Conservation (phyloP, 2,329 filamentous ascomycete species). For the Pseudophaeomoniella oleicola region DNA sequence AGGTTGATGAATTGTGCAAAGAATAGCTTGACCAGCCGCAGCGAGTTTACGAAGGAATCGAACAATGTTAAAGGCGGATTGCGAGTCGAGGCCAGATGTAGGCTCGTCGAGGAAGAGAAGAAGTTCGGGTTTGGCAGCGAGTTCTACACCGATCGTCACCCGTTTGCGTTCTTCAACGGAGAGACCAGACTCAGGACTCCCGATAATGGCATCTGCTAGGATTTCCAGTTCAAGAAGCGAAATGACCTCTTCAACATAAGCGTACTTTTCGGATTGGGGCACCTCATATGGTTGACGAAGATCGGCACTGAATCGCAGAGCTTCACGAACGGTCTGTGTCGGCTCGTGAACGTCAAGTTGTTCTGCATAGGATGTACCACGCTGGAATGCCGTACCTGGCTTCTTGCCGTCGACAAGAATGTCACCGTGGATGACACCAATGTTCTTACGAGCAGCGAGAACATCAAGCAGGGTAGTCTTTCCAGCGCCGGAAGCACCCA, state of each 20-base stretch:
- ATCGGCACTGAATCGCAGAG: conserved; percentile 50
- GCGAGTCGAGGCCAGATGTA: conserved; percentile 42
- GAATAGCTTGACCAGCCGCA: conserved; percentile 39
- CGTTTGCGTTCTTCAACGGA: conserved; percentile 36
- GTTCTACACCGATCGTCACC: conserved; percentile 23
- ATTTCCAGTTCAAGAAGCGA: conserved; percentile 51
- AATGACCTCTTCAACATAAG: conserved; percentile 52
- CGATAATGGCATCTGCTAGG: conserved; percentile 52
- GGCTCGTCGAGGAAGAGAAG: conserved; percentile 52
- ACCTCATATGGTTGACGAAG: conserved; percentile 47
- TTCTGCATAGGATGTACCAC: conserved; percentile 50
- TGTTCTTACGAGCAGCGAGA: conserved; percentile 49
- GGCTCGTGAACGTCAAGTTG: conserved; percentile 51
- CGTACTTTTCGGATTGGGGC: conserved; percentile 45
- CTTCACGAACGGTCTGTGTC: conserved; percentile 49
- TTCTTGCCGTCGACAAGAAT: conserved; percentile 46
- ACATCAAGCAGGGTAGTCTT: conserved; percentile 79
- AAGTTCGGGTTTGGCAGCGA: conserved; percentile 31
- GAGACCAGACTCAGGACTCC: conserved; percentile 43
- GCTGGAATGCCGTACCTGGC: conserved; percentile 46
- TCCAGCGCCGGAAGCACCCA: conserved; percentile 51
- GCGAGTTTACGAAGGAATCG: conserved; percentile 44
- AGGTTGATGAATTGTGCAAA: conserved; percentile 48
- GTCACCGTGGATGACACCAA: conserved; percentile 48
- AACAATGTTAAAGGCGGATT: conserved; percentile 46